Percentiles rank a stretch among this genome's conserved stretches.
These are phyloP conservation scores for Euphorbia schlechtendalii DNA, from an alignment of 441 rosid genomes.

Conservation along the genomic window DNA sequence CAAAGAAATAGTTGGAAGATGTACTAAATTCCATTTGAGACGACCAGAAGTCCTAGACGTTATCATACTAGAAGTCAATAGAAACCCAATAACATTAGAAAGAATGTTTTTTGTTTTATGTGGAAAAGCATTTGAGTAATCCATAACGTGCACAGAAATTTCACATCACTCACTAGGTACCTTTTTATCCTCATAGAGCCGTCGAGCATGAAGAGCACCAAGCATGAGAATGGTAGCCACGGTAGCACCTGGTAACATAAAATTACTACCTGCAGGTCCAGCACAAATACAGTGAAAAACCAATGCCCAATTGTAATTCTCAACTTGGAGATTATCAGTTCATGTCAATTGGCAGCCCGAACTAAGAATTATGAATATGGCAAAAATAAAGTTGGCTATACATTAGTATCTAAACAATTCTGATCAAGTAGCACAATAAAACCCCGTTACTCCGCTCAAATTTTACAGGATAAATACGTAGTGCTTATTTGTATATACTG, in stretches of 20 bases:
- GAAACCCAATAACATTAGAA: no score
- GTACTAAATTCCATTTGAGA: not conserved
- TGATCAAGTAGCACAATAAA: not conserved
- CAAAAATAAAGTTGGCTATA: not conserved
- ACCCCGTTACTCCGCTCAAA: not conserved
- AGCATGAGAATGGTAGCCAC: conserved; percentile 90
- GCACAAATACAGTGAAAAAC: conserved; percentile 13
- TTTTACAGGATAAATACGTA: conserved; percentile 15
- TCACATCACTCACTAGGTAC: conserved; percentile 36
- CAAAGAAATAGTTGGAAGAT: not conserved
- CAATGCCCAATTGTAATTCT: not conserved
- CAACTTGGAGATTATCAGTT: not conserved
- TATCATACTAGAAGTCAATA: not conserved
- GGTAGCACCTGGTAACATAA: conserved; percentile 84
- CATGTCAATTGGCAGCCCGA: not conserved
- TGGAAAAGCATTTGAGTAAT: no score
- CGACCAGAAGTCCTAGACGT: conserved; percentile 9
- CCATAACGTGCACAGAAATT: no score
- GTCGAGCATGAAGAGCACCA: conserved; percentile 89
- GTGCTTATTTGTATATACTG: conserved; percentile 9
- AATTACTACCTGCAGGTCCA: conserved; percentile 67
- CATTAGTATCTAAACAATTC: not conserved
- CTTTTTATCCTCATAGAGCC: conserved; percentile 84
- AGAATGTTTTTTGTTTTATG: no score
- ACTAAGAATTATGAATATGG: no score